Percentiles rank a stretch among this genome's conserved stretches.
Conservation (phyloP, 2,329 filamentous ascomycete species). For the Fusarium nodosum region DNA sequence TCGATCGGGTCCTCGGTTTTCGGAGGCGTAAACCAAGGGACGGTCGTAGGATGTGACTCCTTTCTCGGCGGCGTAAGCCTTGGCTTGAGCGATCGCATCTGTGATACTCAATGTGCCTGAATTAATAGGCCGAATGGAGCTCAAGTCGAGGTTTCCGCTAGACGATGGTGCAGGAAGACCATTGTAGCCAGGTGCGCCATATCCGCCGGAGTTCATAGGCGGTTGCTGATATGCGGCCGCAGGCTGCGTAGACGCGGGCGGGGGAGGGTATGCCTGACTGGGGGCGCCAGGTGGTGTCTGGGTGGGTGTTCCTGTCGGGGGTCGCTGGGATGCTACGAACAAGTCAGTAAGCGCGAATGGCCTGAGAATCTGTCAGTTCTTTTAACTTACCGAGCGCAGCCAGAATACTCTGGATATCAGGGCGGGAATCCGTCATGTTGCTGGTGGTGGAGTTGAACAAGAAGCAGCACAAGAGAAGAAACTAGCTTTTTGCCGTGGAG, state of each 20-base stretch:
- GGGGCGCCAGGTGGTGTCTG: conserved; percentile 58
- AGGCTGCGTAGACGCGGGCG: conserved; percentile 54
- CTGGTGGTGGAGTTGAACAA: conserved; percentile 26
- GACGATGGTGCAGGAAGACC: conserved; percentile 75
- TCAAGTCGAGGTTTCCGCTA: conserved; percentile 84
- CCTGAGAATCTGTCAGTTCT: conserved; percentile 15
- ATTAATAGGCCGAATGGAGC: conserved; percentile 81
- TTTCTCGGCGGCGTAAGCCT: conserved; percentile 84
- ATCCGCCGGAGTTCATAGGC: conserved; percentile 47
- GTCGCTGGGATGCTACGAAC: conserved; percentile 60
- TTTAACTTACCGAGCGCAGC: conserved; percentile 61
- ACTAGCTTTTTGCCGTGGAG: conserved; percentile 28
- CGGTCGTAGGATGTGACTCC: conserved; percentile 76
- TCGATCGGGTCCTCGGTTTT: conserved; percentile 57
- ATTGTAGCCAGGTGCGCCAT: conserved; percentile 56
- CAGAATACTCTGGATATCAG: conserved; percentile 59
- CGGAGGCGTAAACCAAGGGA: conserved; percentile 61
- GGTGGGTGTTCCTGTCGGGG: conserved; percentile 58
- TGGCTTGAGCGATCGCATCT: conserved; percentile 87
- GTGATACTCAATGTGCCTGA: conserved; percentile 86
- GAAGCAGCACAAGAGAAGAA: conserved; percentile 24
- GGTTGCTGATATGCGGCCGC: conserved; percentile 57
- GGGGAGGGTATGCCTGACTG: conserved; percentile 58
- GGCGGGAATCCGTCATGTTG: conserved; percentile 48
- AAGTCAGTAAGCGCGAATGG: conserved; percentile 40